Percentiles rank a stretch among this genome's conserved stretches.
Evolutionary conservation across 2,329 filamentous ascomycete genomes (phyloP).

Genomic region (Didymella sp.): DNA sequence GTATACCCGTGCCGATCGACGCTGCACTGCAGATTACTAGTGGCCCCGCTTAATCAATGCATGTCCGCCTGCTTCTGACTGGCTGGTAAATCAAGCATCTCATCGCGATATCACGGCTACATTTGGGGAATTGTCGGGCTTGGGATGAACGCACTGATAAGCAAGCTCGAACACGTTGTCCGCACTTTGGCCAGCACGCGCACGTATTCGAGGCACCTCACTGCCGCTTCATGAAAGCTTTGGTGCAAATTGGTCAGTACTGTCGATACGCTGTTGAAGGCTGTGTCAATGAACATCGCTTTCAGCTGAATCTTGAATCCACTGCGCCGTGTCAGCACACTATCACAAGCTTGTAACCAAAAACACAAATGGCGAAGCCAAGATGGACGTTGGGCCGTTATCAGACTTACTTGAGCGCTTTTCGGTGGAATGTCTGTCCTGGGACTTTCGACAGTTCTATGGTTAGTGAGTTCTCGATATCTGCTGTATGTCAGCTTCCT

Average conservation of each 20-base stretch:
- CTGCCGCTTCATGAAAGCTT: constrained; percentile 79
- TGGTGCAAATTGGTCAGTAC: constrained; percentile 77
- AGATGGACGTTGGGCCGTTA: background rate
- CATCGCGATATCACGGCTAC: constrained; percentile 13
- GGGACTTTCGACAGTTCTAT: constrained; percentile 76
- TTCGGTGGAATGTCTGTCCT: constrained; percentile 80
- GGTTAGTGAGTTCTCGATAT: constrained; percentile 74
- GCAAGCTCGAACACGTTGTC: constrained; percentile 65
- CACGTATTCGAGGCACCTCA: constrained; percentile 71
- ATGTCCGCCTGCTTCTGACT: constrained; percentile 17
- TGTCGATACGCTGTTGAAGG: constrained; percentile 73
- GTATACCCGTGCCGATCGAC: constrained; percentile 24
- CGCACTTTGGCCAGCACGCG: constrained; percentile 64
- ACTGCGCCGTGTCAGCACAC: constrained; percentile 38
- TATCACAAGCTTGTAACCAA: background rate
- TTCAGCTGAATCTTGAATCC: constrained; percentile 86
- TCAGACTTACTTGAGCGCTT: constrained; percentile 68
- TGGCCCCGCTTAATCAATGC: constrained; percentile 23
- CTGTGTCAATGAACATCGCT: constrained; percentile 80
- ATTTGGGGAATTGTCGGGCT: constrained; percentile 11
- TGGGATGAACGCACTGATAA: constrained; percentile 60
- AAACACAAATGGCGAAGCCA: background rate
- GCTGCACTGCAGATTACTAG: constrained; percentile 24
- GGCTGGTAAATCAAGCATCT: constrained; percentile 21
- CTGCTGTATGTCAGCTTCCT: constrained; percentile 42